Base-by-base conservation (phyloP, 768 basidiomycete species). In the Hypsizygus marmoreus region DNA sequence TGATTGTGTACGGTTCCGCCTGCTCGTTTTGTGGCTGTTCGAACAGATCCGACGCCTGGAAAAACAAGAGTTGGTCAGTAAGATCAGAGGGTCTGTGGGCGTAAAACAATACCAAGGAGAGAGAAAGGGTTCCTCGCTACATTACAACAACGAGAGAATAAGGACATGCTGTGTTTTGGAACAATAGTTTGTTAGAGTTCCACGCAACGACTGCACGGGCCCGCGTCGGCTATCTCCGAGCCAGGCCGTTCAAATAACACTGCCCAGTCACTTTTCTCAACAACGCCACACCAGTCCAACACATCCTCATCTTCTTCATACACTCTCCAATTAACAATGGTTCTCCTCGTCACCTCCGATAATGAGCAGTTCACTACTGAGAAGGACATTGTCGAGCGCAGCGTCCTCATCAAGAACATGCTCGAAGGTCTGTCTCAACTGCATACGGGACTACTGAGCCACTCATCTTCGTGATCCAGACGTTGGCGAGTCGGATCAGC, bases 401-500 rank as follows among this genome's bases (percentile, higher is more conserved):
- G 84, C 52, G 93, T 95, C 8, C 82, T 99, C 59, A 97, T 99
- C 71, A 97, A 95, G 79, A 95, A 97, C 77, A 97, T 99, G 97
- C 88, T 98, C 42, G 97, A 98, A 72, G 97, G 97, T 91, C 46
- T 30, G 73, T 58, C 6, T 29, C 47, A 47, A 41, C 28, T 39
- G 45, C 50, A 30, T 26, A 28, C 40, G 22, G 19, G n/a, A 32
- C 20, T 33, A 30, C 30, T 52, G 16, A 37, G 38, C 47, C 43
- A 40, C 49, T 48, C 33, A 46, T 49, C 43, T 29, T 26, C 45
- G 10, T 45, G 24, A 47, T 51, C 37, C 41, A 97, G 94, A 97
- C 71, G 87, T 95, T 44, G 94, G 92, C 57, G 95, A 97, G 71
- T 85, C 83, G 52, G 91, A 95, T 72, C 88, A 94, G 61, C 85